Evolutionary conservation across 805 yeast genomes (phyloP).

Genomic region (Saccharomycopsis babjevae): DNA sequence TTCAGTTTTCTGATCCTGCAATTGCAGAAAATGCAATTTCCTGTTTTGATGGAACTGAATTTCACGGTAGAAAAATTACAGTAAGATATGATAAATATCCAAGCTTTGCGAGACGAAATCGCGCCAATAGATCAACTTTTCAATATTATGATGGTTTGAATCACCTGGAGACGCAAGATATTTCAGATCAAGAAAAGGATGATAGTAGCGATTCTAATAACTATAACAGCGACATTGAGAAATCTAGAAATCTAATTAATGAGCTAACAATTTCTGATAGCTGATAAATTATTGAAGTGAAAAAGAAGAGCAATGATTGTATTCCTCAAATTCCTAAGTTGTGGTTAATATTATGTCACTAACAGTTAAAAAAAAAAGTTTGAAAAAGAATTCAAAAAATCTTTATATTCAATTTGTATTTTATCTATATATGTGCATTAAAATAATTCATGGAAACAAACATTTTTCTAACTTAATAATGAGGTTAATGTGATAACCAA

Average conservation of each 20-base stretch:
- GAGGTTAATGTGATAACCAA: neutral
- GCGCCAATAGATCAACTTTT: constrained; percentile 1
- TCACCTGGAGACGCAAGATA: neutral
- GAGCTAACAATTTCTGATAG: neutral
- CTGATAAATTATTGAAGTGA: neutral
- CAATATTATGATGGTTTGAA: constrained; percentile 4
- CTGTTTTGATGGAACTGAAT: constrained; percentile 39
- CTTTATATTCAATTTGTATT: neutral
- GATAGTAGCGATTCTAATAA: neutral
- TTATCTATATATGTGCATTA: neutral
- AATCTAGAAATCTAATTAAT: neutral
- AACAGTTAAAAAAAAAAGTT: no score
- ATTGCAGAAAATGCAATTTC: constrained; percentile 42
- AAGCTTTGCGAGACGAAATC: constrained; percentile 17
- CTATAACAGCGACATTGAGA: neutral
- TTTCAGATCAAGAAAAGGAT: neutral
- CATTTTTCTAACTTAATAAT: neutral
- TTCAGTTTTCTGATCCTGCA: constrained; percentile 35
- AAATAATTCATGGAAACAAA: neutral
- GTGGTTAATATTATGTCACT: no score
- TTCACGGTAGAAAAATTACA: constrained; percentile 50
- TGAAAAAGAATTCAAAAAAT: no score
- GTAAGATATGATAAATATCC: constrained; percentile 53
- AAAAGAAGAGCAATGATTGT: neutral
- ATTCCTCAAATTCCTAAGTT: no score